These are phyloP conservation scores for Leishmania arabica DNA, from an alignment of 208 protist genomes.

Conservation along the genomic window DNA sequence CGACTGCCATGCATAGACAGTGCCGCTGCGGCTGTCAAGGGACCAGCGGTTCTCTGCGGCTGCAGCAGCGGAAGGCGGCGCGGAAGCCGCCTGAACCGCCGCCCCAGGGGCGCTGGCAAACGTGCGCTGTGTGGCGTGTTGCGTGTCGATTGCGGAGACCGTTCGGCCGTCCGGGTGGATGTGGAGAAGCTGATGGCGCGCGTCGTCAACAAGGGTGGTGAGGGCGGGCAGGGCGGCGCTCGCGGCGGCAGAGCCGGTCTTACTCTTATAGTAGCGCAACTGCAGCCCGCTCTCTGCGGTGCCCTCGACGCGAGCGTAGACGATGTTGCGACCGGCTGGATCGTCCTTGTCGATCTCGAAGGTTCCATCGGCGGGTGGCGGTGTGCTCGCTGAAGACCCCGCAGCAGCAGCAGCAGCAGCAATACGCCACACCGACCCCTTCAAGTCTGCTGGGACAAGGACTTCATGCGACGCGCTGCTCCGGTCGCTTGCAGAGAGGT, in stretches of 20 bases:
- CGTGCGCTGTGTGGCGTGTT: constrained; percentile 16
- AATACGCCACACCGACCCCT: constrained; percentile 20
- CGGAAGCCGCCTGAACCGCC: neutral
- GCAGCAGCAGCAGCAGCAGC: neutral
- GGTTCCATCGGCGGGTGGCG: neutral
- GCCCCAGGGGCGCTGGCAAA: constrained; percentile 7
- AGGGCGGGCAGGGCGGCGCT: neutral
- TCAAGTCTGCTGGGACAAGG: constrained; percentile 15
- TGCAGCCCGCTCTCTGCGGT: constrained; percentile 15
- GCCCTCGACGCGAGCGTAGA: constrained; percentile 34
- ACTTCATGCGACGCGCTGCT: neutral
- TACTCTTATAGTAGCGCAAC: constrained; percentile 27
- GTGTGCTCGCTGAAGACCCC: neutral
- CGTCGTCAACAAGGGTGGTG: constrained; percentile 35
- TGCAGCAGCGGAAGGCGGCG: neutral
- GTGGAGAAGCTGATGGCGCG: constrained; percentile 39
- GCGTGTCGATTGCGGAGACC: constrained; percentile 25
- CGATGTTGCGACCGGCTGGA: constrained; percentile 9
- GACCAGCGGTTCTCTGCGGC: neutral
- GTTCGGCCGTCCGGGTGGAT: constrained; percentile 10
- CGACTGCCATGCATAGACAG: constrained; percentile 35
- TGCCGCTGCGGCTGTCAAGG: constrained; percentile 26
- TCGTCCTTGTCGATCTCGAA: constrained; percentile 8
- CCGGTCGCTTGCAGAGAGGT: neutral
- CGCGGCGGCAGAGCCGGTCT: neutral